Percentiles rank a stretch among this genome's conserved stretches.
These are phyloP conservation scores for Alternaria ventricosa DNA, from an alignment of 2,329 filamentous ascomycete species.

Conservation along the genomic window DNA sequence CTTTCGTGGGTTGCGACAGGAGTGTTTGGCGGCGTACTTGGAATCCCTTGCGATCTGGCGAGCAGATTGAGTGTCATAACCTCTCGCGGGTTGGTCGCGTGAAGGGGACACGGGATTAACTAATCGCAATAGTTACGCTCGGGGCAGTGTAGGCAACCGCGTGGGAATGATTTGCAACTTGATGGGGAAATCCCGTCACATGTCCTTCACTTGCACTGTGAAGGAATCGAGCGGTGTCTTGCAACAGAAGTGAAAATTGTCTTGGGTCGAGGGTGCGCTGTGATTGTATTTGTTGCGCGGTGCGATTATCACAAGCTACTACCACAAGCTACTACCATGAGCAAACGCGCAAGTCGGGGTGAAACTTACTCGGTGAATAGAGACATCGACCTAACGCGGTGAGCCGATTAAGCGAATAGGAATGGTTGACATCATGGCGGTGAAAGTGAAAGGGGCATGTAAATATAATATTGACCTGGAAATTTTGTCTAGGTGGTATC, in stretches of 20 bases:
- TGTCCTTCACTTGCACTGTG: neutral
- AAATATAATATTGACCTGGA: neutral
- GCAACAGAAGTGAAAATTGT: neutral
- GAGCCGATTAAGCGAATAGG: rapidly evolving
- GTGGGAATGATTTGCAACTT: neutral
- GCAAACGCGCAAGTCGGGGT: conserved; percentile 12
- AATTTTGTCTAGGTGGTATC: conserved; percentile 29
- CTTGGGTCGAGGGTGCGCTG: neutral
- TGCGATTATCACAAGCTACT: neutral
- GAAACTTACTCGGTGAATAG: neutral
- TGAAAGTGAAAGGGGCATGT: neutral
- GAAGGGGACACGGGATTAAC: neutral
- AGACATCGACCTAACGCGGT: neutral
- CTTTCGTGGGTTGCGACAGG: neutral
- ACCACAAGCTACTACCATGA: neutral
- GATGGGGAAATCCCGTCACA: neutral
- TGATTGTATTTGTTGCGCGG: neutral
- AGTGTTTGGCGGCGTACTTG: neutral
- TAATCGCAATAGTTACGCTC: neutral
- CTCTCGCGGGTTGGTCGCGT: neutral
- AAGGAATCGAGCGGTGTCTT: neutral
- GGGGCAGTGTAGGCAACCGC: neutral
- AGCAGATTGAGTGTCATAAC: neutral
- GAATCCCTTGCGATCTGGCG: neutral
- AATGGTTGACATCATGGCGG: neutral